These are phyloP conservation scores for Obba rivulosa DNA, from an alignment of 768 basidiomycete genomes.

Conservation along the genomic window DNA sequence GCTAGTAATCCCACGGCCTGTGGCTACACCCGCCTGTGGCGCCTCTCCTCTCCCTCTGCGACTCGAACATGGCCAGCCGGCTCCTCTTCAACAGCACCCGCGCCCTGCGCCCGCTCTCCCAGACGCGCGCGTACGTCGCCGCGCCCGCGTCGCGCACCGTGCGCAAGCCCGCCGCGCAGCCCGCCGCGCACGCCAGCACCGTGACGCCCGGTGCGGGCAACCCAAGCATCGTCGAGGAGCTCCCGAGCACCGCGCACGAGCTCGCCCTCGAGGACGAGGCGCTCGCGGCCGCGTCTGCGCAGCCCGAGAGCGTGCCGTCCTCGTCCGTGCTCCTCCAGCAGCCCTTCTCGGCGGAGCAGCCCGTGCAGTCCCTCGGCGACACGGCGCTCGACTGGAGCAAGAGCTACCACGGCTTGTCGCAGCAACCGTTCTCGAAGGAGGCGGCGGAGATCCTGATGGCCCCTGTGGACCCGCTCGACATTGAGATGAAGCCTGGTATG, in stretches of 20 bases:
- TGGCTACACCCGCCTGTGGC: background rate
- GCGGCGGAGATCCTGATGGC: conserved; percentile 66
- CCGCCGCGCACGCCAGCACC: conserved; percentile 28
- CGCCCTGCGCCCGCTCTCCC: background rate
- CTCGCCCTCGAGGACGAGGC: conserved; percentile 10
- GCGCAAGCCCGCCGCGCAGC: conserved; percentile 10
- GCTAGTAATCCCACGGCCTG: too few relatives aligned
- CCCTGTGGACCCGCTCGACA: conserved; percentile 69
- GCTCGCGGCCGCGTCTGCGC: conserved; percentile 4
- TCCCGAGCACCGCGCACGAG: conserved; percentile 18
- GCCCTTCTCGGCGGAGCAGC: conserved; percentile 2
- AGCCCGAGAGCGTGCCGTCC: conserved; percentile 12
- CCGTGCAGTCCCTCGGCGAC: conserved; percentile 10
- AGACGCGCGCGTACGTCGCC: conserved; percentile 4
- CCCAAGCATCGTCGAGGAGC: too few relatives aligned
- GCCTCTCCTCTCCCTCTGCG: background rate
- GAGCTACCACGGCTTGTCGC: conserved; percentile 77
- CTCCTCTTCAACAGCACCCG: conserved; percentile 1
- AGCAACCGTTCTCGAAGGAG: conserved; percentile 73
- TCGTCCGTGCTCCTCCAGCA: conserved; percentile 6
- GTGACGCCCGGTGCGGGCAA: too few relatives aligned
- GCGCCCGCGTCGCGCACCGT: conserved; percentile 1
- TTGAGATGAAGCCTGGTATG: conserved; percentile 93
- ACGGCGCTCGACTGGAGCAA: conserved; percentile 79
- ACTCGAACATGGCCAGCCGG: conserved; percentile 5